phyloP scores from a whole-genome alignment of 495 filamentous ascomycete genomes.

The Penicillium desertorum region DNA sequence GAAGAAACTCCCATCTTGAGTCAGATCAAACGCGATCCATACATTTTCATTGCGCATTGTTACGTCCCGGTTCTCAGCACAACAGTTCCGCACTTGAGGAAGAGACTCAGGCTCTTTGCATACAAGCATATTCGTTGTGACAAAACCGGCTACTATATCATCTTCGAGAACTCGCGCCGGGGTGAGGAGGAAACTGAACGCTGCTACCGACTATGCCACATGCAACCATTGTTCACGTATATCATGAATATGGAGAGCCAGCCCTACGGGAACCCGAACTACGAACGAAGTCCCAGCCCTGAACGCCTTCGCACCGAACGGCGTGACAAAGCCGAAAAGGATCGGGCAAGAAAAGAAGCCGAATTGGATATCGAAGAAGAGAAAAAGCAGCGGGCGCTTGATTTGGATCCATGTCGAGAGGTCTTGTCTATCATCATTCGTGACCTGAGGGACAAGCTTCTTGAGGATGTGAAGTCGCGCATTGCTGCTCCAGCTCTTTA shows the following conservation, averaged over 20 bases:
- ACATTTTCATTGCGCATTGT: constrained; percentile 84
- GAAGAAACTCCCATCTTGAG: constrained; percentile 61
- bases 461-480: constrained; percentile 81
- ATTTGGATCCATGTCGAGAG: constrained; percentile 82
- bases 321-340: constrained; percentile 54
- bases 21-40: constrained; percentile 76
- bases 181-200: constrained; percentile 78
- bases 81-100: constrained; percentile 82
- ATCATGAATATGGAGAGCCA: constrained; percentile 88
- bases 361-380: constrained; percentile 81
- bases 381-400: constrained; percentile 74
- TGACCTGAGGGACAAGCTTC: constrained; percentile 80
- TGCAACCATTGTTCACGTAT: constrained; percentile 83
- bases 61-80: constrained; percentile 84
- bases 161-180: constrained; percentile 71
- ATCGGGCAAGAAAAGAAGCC: constrained; percentile 63
- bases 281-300: constrained; percentile 62
- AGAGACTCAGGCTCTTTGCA: constrained; percentile 73
- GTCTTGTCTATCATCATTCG: constrained; percentile 71
- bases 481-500: constrained; percentile 80
- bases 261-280: constrained; percentile 63
- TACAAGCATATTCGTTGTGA: constrained; percentile 80
- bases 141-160: constrained; percentile 82
- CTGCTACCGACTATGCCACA: constrained; percentile 71
- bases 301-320: constrained; percentile 53